Evolutionary conservation across 2,329 filamentous ascomycete species (phyloP).

Genomic region (Lecanicillium sp.): DNA sequence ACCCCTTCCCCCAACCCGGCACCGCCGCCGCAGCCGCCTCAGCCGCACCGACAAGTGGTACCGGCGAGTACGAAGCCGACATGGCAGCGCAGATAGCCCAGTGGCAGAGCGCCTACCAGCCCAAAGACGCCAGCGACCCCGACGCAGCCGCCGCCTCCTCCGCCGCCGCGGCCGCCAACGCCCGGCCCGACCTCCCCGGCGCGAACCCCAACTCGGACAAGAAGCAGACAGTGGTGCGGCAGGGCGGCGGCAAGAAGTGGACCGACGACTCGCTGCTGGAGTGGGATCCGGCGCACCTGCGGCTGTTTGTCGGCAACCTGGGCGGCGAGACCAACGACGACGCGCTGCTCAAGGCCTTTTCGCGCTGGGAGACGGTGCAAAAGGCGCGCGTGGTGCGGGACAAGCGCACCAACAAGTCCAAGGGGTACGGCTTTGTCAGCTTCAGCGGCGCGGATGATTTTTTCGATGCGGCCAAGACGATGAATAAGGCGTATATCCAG

Average conservation of each 20-base stretch:
- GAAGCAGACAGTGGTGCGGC: conserved; percentile 79
- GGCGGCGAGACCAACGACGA: conserved; percentile 97
- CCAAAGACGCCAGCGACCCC: conserved; percentile 44
- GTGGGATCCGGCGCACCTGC: conserved; percentile 92
- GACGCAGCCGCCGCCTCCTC: conserved; percentile 27
- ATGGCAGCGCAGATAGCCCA: conserved; percentile 88
- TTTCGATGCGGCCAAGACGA: conserved; percentile 92
- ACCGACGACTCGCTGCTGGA: conserved; percentile 81
- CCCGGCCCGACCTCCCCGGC: conserved; percentile 28
- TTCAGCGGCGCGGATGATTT: conserved; percentile 95
- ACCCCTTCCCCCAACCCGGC: conserved; percentile 67
- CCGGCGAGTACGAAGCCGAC: conserved; percentile 59
- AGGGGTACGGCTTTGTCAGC: conserved; percentile 93
- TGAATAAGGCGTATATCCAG: conserved; percentile 98
- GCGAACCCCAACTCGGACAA: conserved; percentile 48
- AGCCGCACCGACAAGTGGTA: background rate
- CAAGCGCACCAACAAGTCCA: conserved; percentile 92
- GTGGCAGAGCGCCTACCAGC: conserved; percentile 85
- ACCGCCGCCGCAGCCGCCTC: conserved; percentile 21
- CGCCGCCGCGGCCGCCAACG: conserved; percentile 18
- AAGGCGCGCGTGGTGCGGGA: conserved; percentile 92
- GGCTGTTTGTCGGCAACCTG: conserved; percentile 92
- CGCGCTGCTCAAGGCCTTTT: conserved; percentile 86
- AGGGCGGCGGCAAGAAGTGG: conserved; percentile 90
- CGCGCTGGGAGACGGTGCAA: conserved; percentile 77